These are phyloP conservation scores for Amphibolis antarctica DNA, from an alignment of 106 monocot species.

Conservation along the genomic window DNA sequence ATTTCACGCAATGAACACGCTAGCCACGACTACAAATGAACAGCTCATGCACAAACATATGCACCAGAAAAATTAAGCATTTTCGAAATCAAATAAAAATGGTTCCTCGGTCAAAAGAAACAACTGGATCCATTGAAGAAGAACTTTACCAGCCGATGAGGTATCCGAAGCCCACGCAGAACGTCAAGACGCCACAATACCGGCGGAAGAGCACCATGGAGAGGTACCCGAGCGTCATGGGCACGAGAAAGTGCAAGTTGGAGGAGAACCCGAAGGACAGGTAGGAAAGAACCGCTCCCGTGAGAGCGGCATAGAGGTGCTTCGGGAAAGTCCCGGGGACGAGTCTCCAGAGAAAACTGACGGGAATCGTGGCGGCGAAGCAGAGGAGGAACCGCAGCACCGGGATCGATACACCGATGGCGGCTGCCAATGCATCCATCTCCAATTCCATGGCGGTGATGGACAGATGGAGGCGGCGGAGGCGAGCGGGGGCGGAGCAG, in stretches of 20 bases:
- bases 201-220: conserved; percentile 60
- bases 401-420: conserved; percentile 92
- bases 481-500: neutral
- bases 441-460: conserved; percentile 40
- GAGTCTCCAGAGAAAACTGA: conserved; percentile 53
- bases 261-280: conserved; percentile 82
- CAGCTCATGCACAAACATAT: too few species aligned
- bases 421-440: conserved; percentile 72
- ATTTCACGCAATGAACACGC: too few species aligned
- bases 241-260: conserved; percentile 78
- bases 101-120: neutral
- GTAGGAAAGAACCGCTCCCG: conserved; percentile 74
- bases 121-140: neutral
- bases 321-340: conserved; percentile 43
- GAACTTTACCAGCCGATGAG: conserved; percentile 75
- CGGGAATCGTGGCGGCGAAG: conserved; percentile 85
- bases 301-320: conserved; percentile 70
- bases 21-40: too few species aligned
- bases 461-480: neutral
- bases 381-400: conserved; percentile 94
- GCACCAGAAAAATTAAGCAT: too few species aligned
- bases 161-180: conserved; percentile 70
- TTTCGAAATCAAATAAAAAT: neutral
- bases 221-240: conserved; percentile 72
- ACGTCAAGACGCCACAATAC: conserved; percentile 62